Base-by-base conservation (phyloP, 139 green algal species). In the Pleodorina starrii region DNA sequence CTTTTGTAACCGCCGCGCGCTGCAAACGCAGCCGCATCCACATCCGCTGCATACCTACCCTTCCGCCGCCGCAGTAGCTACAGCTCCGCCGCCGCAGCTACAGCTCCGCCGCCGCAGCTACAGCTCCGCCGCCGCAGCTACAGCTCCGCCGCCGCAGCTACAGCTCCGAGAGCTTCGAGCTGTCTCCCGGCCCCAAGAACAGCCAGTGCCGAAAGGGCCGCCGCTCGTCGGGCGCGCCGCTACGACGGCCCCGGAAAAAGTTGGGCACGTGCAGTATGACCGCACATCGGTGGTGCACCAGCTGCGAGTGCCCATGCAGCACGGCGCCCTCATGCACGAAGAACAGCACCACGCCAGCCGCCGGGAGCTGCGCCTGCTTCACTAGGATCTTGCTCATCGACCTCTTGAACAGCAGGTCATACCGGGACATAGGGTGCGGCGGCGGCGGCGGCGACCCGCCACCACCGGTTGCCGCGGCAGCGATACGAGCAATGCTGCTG, bases 191-290 rank as follows among this genome's bases (percentile, higher is more conserved):
- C 9, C 29, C 9, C 54, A 73, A 23, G 38, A 80, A 80, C 72
- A 80, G 42, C 72, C 72, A 80, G 40, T 80, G 72, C 10, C 72
- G 72, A 36, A 80, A 80, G 25, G 40, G 72, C 72, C 23, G 72
- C 42, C 12, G 25, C 72, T n/a, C 16, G 72, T 48, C 38, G 16
- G 32, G 3, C 17, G 36, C 38, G 35, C 12, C 35, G 72, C 2
- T 38, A 2, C 40, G 42, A 14, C 72, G 72, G 72, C 40, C 38
- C 12, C 72, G 29, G 35, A 69, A 84, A 40, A 63, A 85, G 36
- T 85, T 85, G 35, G 54, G 7, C 19, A 85, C 36, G 57, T 85
- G 78, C 78, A 85, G 35, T 36, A 85, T 17, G 5, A 51, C 38
- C 5, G 73, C 19, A 36, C 78, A 85, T 3, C 38, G 14, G 27